Percentiles rank a stretch among this genome's conserved stretches.
phyloP scores from a whole-genome alignment of 495 filamentous ascomycete species.

The Penicillium steckii region DNA sequence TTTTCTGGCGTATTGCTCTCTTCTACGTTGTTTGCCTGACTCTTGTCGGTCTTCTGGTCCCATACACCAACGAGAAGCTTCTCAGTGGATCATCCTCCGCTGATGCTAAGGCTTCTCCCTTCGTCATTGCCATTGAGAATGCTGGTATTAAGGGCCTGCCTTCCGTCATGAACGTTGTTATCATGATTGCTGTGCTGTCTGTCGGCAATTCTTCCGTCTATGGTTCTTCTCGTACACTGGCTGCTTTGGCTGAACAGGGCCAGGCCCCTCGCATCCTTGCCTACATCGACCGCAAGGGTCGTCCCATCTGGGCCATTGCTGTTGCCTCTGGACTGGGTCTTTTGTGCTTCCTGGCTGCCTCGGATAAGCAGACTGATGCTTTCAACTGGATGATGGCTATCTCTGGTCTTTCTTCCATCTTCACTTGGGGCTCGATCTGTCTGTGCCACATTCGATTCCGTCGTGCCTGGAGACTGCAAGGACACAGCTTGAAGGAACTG shows the following conservation, averaged over 20 bases:
- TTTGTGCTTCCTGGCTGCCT: constrained; percentile 75
- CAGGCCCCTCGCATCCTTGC: constrained; percentile 75
- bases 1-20: constrained; percentile 92
- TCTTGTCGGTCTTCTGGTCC: constrained; percentile 72
- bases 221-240: constrained; percentile 81
- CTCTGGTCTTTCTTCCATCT: constrained; percentile 83
- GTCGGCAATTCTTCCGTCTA: constrained; percentile 88
- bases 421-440: constrained; percentile 93
- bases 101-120: constrained; percentile 77
- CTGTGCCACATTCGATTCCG: constrained; percentile 92
- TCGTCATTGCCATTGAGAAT: constrained; percentile 83
- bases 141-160: constrained; percentile 74
- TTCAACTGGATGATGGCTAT: constrained; percentile 89
- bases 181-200: constrained; percentile 82
- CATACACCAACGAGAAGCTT: constrained; percentile 61
- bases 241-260: constrained; percentile 80
- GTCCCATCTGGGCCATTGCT: constrained; percentile 71
- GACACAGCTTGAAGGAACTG: constrained; percentile 70
- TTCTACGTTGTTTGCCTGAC: constrained; percentile 79
- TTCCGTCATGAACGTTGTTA: constrained; percentile 87
- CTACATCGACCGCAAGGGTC: constrained; percentile 82
- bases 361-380: constrained; percentile 58
- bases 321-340: constrained; percentile 70
- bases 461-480: constrained; percentile 67
- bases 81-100: constrained; percentile 51